Base-by-base conservation (phyloP, 306 rosid species). In the Inga oerstediana region DNA sequence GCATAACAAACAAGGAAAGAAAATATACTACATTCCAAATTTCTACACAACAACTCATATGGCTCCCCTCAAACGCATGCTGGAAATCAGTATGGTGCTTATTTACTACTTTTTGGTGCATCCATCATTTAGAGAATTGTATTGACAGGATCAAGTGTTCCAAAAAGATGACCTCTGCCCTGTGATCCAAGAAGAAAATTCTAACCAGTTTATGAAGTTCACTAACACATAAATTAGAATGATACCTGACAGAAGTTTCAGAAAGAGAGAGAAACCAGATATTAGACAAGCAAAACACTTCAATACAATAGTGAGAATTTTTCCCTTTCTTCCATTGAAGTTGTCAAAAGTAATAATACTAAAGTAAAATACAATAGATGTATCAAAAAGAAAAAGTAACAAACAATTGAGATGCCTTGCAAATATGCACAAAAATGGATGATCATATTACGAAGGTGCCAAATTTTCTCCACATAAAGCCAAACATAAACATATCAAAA, bases 181-280 rank as follows among this genome's bases (percentile, higher is more conserved):
- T 43, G 78, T 82, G 69, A 79, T 78, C 34, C 69, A 84, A 69
- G 16, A 78, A 78, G 5, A 78, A 84, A 16, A 16, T n/a, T 19
- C 79, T 67, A 52, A 70, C 66, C 43, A 43, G 54, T 49, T 81
- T 44, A 62, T 46, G 73, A 66, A 73, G 72, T 77, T 66, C 62
- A 79, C 30, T 65, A 22, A n/a, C 44, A 72, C 27, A 71, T 77
- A 62, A 7, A 48, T 49, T 7, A 77, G 27, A 67, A 79, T 51
- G 10, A 30, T 19, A 59, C 73, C 61, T 17, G 19, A 44, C 69
- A 58, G n/a, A 43, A 61, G 9, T 68, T 68, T 76, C 62, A 61
- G 45, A 67, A 20, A 74, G 59, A 56, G 10, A 68, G 4, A 54
- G 65, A 75, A 54, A 59, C 46, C 49, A 67, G 76, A 76, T 48